A percentile compares a stretch with the other conserved stretches of the same genome.
Conservation (phyloP, 108 stramenopile genomes). For the Discostella stelligeroides region DNA sequence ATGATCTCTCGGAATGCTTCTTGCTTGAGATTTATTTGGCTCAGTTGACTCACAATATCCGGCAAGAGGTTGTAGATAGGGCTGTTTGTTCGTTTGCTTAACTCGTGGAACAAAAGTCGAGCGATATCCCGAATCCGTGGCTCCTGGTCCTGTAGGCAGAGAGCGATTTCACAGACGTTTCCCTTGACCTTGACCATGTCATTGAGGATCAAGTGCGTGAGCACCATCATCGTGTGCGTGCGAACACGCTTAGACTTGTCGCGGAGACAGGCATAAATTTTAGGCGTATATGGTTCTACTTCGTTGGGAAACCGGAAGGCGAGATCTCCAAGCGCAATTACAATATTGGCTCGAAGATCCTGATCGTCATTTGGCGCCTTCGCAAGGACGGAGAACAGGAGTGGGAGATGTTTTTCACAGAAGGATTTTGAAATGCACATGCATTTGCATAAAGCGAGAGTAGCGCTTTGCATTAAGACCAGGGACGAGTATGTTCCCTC, state of each 20-base stretch:
- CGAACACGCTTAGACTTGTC: slow-evolving; percentile 90
- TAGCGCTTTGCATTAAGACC: slow-evolving; percentile 82
- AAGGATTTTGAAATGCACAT: slow-evolving; percentile 91
- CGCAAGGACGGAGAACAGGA: slow-evolving; percentile 92
- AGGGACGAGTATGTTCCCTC: slow-evolving; percentile 61
- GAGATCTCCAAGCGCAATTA: slow-evolving; percentile 96
- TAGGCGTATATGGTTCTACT: slow-evolving; percentile 96
- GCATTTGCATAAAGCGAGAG: slow-evolving; percentile 90
- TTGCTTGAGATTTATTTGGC: slow-evolving; percentile 58
- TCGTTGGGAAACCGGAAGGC: slow-evolving; percentile 98
- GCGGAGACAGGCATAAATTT: slow-evolving; percentile 93
- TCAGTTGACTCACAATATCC: slow-evolving; percentile 95
- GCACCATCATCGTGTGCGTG: slow-evolving; percentile 92
- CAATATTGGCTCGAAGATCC: slow-evolving; percentile 91
- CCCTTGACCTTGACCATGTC: slow-evolving; percentile 99
- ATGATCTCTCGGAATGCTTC: slow-evolving; percentile 90
- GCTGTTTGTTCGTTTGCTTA: slow-evolving; percentile 91
- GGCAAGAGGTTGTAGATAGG: slow-evolving; percentile 99
- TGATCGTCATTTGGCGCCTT: slow-evolving; percentile 73
- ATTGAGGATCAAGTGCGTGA: slow-evolving; percentile 97
- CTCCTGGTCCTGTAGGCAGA: slow-evolving; percentile 89
- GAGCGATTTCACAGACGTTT: slow-evolving; percentile 94
- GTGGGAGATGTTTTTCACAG: slow-evolving; percentile 92
- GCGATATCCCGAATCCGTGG: slow-evolving; percentile 88
- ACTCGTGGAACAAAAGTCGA: slow-evolving; percentile 93